These are phyloP conservation scores for Leishmania mexicana DNA, from an alignment of 208 protist genomes.

Conservation along the genomic window DNA sequence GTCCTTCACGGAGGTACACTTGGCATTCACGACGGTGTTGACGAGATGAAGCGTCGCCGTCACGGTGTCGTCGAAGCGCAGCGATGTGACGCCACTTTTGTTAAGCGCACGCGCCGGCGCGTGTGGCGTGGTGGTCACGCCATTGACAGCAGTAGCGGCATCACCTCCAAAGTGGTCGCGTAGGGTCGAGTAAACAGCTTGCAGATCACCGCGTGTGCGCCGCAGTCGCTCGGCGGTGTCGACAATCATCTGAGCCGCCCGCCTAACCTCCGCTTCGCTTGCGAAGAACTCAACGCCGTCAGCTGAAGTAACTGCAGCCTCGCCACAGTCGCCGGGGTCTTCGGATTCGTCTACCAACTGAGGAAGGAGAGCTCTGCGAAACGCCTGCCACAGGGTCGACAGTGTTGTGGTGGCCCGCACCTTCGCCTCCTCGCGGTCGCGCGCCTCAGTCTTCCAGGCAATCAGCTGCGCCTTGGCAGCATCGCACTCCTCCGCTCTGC, in stretches of 20 bases:
- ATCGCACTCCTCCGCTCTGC: background rate
- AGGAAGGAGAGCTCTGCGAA: slow-evolving; percentile 14
- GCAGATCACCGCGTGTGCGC: background rate
- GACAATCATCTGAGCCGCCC: slow-evolving; percentile 1
- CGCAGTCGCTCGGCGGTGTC: slow-evolving; percentile 9
- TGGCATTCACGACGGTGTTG: slow-evolving; percentile 12
- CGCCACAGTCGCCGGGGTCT: background rate
- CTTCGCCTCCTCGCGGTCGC: background rate
- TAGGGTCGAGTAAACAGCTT: slow-evolving; percentile 1
- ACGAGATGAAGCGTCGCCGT: slow-evolving; percentile 4
- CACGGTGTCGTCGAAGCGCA: slow-evolving; percentile 12
- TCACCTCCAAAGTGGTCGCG: slow-evolving; percentile 17
- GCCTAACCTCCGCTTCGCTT: background rate
- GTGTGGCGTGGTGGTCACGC: background rate
- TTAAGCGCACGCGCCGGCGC: background rate
- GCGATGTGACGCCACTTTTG: background rate
- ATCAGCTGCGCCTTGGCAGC: background rate
- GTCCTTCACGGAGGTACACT: slow-evolving; percentile 14
- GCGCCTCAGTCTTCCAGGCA: background rate
- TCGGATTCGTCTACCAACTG: slow-evolving; percentile 4
- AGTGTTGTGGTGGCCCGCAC: background rate
- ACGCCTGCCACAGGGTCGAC: slow-evolving; percentile 5
- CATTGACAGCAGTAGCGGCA: background rate
- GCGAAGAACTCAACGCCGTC: background rate
- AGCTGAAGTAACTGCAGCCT: background rate